Evolutionary conservation across 2,329 filamentous ascomycete species (phyloP).

Genomic region (Fusarium tupiense): DNA sequence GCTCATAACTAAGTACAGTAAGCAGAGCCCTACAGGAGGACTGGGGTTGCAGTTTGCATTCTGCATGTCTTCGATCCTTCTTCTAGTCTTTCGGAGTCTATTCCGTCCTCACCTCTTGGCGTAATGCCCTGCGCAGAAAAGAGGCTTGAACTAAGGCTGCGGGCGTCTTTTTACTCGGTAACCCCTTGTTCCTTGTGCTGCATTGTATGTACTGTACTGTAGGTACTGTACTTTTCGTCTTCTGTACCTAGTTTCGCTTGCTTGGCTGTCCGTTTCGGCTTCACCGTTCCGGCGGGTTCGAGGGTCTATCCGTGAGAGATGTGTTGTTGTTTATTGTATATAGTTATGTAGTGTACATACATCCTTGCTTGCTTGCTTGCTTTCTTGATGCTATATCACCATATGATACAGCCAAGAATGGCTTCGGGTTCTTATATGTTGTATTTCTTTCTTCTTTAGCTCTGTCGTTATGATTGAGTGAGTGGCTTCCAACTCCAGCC

Average conservation of each 20-base stretch:
- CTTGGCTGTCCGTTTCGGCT: constrained; percentile 24
- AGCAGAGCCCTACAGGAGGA: neutral
- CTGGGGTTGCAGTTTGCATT: neutral
- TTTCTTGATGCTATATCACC: neutral
- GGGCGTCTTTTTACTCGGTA: constrained; percentile 4
- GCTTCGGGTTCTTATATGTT: constrained; percentile 16
- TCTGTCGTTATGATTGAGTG: neutral
- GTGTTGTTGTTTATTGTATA: neutral
- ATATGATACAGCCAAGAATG: neutral
- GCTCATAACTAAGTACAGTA: neutral
- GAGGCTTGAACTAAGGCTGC: constrained; percentile 20
- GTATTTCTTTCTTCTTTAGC: neutral
- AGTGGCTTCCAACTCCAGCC: neutral
- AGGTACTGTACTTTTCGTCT: neutral
- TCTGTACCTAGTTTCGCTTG: neutral
- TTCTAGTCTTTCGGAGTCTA: constrained; percentile 18
- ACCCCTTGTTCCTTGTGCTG: neutral
- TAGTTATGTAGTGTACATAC: neutral
- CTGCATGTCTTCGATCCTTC: neutral
- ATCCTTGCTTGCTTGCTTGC: neutral
- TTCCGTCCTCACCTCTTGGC: constrained; percentile 23
- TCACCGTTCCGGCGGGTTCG: constrained; percentile 24
- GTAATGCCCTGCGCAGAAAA: neutral
- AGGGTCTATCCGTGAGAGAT: neutral
- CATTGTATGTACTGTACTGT: neutral